Evolutionary conservation across 2,329 filamentous ascomycete species (phyloP).

Genomic region (Ophiostoma sp.): DNA sequence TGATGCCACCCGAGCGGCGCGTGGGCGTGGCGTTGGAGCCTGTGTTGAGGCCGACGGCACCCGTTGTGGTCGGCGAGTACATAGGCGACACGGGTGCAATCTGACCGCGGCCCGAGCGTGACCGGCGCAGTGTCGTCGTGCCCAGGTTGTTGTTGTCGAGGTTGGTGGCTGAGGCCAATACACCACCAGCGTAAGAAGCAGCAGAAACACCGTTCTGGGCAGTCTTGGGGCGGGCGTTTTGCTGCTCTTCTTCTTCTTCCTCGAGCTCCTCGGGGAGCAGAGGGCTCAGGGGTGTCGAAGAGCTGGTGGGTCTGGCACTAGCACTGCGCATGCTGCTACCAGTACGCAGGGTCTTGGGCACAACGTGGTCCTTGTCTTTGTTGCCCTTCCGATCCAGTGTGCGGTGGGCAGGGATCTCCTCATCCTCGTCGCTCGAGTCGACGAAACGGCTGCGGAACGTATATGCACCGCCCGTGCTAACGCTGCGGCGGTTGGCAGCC

Average conservation of each 20-base stretch:
- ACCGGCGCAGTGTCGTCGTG: constrained; percentile 40
- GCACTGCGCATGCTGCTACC: constrained; percentile 28
- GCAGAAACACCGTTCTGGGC: neutral
- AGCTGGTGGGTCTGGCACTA: constrained; percentile 7
- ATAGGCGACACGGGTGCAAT: constrained; percentile 33
- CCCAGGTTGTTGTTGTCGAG: constrained; percentile 16
- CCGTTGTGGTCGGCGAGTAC: constrained; percentile 27
- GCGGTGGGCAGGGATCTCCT: constrained; percentile 27
- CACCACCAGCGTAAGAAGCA: neutral
- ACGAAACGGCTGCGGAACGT: constrained; percentile 56
- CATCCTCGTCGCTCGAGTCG: constrained; percentile 67
- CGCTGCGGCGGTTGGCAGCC: neutral
- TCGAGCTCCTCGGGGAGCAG: constrained; percentile 46
- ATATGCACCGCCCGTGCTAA: constrained; percentile 15
- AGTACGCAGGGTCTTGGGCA: constrained; percentile 39
- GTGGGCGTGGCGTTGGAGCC: constrained; percentile 11
- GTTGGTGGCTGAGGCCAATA: neutral
- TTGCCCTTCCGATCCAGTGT: constrained; percentile 60
- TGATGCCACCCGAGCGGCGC: constrained; percentile 50
- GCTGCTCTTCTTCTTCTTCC: constrained; percentile 19
- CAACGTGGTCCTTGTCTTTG: constrained; percentile 63
- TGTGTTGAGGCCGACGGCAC: constrained; percentile 26
- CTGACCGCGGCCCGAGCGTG: constrained; percentile 45
- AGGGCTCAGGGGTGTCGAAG: constrained; percentile 29
- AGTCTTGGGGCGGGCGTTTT: neutral